phyloP scores from a whole-genome alignment of 768 basidiomycete genomes.

The Tulasnella calospora region DNA sequence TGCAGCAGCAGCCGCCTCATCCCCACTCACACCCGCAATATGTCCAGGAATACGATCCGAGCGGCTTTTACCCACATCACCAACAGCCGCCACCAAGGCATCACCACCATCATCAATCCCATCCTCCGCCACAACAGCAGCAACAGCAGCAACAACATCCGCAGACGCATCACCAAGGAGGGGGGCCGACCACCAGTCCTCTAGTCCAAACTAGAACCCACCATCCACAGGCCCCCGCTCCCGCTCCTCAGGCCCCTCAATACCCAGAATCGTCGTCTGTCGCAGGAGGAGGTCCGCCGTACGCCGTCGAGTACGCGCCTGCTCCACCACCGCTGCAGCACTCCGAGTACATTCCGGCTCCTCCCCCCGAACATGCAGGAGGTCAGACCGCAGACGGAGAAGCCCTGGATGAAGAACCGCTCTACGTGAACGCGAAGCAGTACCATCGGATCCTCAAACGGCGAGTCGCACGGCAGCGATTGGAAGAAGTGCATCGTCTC shows the following conservation, averaged over 20 bases:
- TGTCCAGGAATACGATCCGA: constrained; percentile 17
- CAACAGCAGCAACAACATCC: neutral
- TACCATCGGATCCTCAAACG: constrained; percentile 98
- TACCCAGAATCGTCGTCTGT: neutral
- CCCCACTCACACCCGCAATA: constrained; percentile 10
- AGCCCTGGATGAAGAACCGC: constrained; percentile 82
- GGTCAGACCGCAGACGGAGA: neutral
- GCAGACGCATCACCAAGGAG: neutral
- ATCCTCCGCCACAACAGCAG: neutral
- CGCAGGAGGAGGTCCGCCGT: neutral
- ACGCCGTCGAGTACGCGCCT: neutral
- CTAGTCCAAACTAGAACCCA: constrained; percentile 4
- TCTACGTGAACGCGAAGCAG: constrained; percentile 99
- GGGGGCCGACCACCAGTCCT: neutral
- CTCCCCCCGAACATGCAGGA: constrained; percentile 11
- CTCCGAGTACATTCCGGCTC: constrained; percentile 1
- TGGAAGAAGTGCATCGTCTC: constrained; percentile 90
- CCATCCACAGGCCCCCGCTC: neutral
- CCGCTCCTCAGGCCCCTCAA: neutral
- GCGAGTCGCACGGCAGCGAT: constrained; percentile 78
- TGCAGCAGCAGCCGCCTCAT: constrained; percentile 14
- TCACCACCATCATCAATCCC: neutral
- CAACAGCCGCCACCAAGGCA: constrained; percentile 11
- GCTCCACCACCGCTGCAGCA: constrained; percentile 1
- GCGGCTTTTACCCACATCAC: constrained; percentile 8